Percentiles rank a stretch among this genome's conserved stretches.
phyloP scores from a whole-genome alignment of 768 basidiomycete species.

The Podaxis carcinomalis region DNA sequence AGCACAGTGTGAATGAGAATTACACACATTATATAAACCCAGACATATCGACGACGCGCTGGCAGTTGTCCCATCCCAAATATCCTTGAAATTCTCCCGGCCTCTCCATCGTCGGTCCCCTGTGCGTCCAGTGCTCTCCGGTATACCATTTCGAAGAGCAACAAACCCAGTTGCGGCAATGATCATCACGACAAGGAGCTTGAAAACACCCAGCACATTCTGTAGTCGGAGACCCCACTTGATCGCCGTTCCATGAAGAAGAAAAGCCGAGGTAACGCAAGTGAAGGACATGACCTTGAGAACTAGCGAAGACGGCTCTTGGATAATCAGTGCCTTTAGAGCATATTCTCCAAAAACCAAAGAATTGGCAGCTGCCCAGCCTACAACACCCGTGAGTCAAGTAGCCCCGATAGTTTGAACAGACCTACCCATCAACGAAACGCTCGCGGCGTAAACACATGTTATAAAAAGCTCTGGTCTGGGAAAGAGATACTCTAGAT shows the following conservation, averaged over 20 bases:
- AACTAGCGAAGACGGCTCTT: slow-evolving; percentile 18
- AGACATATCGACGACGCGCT: slow-evolving; percentile 50
- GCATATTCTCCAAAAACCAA: slow-evolving; percentile 60
- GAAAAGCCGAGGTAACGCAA: slow-evolving; percentile 31
- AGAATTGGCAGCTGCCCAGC: slow-evolving; percentile 39
- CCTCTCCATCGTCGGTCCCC: slow-evolving; percentile 28
- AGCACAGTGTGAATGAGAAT: not conserved
- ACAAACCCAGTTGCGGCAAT: slow-evolving; percentile 48
- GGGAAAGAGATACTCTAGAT: slow-evolving; percentile 58
- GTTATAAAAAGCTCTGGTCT: slow-evolving; percentile 53
- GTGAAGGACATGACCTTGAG: slow-evolving; percentile 32
- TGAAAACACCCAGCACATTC: slow-evolving; percentile 57
- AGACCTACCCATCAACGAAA: slow-evolving; percentile 37
- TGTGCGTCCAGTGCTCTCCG: slow-evolving; percentile 19
- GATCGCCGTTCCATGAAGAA: slow-evolving; percentile 40
- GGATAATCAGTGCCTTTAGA: slow-evolving; percentile 22
- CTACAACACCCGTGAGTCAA: slow-evolving; percentile 13
- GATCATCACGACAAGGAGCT: slow-evolving; percentile 43
- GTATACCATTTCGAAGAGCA: slow-evolving; percentile 29
- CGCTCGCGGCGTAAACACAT: slow-evolving; percentile 51
- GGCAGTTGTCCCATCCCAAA: slow-evolving; percentile 39
- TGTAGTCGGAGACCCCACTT: slow-evolving; percentile 57
- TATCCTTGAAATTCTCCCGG: slow-evolving; percentile 28
- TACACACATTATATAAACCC: slow-evolving; percentile 45
- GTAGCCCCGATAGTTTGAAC: not conserved